phyloP scores from a whole-genome alignment of 2,329 filamentous ascomycete genomes.

The Elsinoe australis region DNA sequence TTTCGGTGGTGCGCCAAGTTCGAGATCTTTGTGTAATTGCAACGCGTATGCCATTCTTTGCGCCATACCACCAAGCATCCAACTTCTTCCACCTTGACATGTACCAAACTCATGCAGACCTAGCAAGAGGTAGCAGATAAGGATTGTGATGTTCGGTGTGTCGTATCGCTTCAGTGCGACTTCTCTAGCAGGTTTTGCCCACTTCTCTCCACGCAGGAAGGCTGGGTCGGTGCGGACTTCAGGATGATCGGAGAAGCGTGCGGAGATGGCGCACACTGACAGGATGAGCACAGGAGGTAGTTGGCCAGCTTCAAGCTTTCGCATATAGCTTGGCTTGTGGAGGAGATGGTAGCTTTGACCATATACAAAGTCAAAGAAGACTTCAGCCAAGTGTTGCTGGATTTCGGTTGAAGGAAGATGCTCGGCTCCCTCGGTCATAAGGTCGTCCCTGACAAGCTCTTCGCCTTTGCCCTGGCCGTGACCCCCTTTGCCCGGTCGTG shows the following conservation, averaged over 20 bases:
- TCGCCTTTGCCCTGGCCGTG: constrained; percentile 42
- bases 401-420: constrained; percentile 76
- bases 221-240: constrained; percentile 66
- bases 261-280: constrained; percentile 92
- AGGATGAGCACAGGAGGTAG: constrained; percentile 84
- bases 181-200: constrained; percentile 78
- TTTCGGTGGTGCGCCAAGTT: constrained; percentile 49
- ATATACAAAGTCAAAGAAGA: constrained; percentile 94
- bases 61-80: constrained; percentile 90
- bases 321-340: constrained; percentile 96
- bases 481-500: constrained; percentile 22
- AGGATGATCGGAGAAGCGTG: constrained; percentile 85
- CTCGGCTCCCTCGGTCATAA: constrained; percentile 75
- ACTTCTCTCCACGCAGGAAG: constrained; percentile 83
- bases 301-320: constrained; percentile 68
- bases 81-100: constrained; percentile 90
- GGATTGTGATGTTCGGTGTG: constrained; percentile 89
- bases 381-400: constrained; percentile 85
- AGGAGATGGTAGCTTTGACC: constrained; percentile 90
- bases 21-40: constrained; percentile 84
- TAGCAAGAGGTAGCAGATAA: constrained; percentile 81
- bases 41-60: constrained; percentile 95
- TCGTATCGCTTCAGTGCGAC: constrained; percentile 86
- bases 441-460: constrained; percentile 58
- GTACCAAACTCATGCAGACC: constrained; percentile 95